Evolutionary conservation across 108 stramenopile genomes (phyloP).

Genomic region (Conticribra guillardii): DNA sequence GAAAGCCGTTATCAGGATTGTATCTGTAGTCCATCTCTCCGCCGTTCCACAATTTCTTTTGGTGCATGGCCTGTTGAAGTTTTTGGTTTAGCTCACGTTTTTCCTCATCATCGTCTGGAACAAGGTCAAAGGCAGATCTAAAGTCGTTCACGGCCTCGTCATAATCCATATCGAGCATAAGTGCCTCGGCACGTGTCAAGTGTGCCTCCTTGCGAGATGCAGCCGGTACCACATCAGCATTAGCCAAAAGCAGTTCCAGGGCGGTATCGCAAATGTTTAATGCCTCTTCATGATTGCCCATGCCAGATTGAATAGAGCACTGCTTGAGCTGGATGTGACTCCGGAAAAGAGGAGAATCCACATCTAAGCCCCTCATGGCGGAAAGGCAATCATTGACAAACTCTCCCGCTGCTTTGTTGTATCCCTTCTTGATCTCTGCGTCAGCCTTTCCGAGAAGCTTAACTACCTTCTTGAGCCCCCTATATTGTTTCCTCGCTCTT

Average conservation of each 20-base stretch:
- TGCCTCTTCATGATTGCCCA: slow-evolving; percentile 63
- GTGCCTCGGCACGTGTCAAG: slow-evolving; percentile 53
- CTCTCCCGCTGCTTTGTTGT: slow-evolving; percentile 57
- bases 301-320: slow-evolving; percentile 55
- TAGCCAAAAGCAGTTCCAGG: slow-evolving; percentile 43
- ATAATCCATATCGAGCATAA: slow-evolving; percentile 62
- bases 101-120: slow-evolving; percentile 49
- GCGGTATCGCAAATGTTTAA: slow-evolving; percentile 56
- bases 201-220: slow-evolving; percentile 52
- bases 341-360: slow-evolving; percentile 61
- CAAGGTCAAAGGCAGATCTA: slow-evolving; percentile 57
- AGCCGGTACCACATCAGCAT: slow-evolving; percentile 36
- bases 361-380: slow-evolving; percentile 62
- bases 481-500: slow-evolving; percentile 60
- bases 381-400: slow-evolving; percentile 58
- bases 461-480: slow-evolving; percentile 62
- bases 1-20: slow-evolving; percentile 61
- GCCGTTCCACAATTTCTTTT: slow-evolving; percentile 61
- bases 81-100: slow-evolving; percentile 51
- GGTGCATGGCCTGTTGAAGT: slow-evolving; percentile 50
- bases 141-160: slow-evolving; percentile 65
- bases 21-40: slow-evolving; percentile 53
- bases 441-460: slow-evolving; percentile 60
- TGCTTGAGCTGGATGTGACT: slow-evolving; percentile 62
- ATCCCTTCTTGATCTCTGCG: slow-evolving; percentile 61